Evolutionary conservation across 768 basidiomycete species (phyloP).

Genomic region (Coprinellus aureogranulatus): DNA sequence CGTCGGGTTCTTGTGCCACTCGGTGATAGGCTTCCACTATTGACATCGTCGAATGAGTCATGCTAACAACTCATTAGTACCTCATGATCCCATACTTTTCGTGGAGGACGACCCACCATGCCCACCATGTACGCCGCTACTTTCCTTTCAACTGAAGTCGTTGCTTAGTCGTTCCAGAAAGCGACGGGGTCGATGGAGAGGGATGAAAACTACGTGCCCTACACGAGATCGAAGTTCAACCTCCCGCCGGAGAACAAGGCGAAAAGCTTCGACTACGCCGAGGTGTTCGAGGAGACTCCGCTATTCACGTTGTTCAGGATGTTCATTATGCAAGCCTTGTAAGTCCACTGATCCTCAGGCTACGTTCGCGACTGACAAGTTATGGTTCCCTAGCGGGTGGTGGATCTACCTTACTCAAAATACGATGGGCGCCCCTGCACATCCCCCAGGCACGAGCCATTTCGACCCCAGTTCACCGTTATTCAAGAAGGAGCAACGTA

Average conservation of each 20-base stretch:
- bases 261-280: constrained; percentile 41
- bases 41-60: not conserved
- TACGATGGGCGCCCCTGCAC: constrained; percentile 45
- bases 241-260: constrained; percentile 39
- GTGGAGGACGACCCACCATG: constrained; percentile 68
- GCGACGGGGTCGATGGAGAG: constrained; percentile 73
- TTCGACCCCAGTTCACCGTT: constrained; percentile 38
- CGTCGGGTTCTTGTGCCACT: constrained; percentile 49
- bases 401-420: constrained; percentile 39
- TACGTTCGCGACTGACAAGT: not conserved
- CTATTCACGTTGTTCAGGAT: constrained; percentile 41
- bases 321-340: constrained; percentile 49
- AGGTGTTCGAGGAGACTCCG: constrained; percentile 54
- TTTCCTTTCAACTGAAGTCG: not conserved
- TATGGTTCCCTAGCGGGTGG: constrained; percentile 27
- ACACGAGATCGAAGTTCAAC: constrained; percentile 37
- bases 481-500: constrained; percentile 40
- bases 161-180: constrained; percentile 30
- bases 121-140: constrained; percentile 52
- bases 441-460: constrained; percentile 48
- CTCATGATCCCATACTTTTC: constrained; percentile 59
- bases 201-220: constrained; percentile 74
- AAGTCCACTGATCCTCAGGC: no score
- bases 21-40: constrained; percentile 26
- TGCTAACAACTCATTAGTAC: constrained; percentile 25